These are phyloP conservation scores for Akanthomyces uredinophilus DNA, from an alignment of 2,329 filamentous ascomycete species.

Conservation along the genomic window DNA sequence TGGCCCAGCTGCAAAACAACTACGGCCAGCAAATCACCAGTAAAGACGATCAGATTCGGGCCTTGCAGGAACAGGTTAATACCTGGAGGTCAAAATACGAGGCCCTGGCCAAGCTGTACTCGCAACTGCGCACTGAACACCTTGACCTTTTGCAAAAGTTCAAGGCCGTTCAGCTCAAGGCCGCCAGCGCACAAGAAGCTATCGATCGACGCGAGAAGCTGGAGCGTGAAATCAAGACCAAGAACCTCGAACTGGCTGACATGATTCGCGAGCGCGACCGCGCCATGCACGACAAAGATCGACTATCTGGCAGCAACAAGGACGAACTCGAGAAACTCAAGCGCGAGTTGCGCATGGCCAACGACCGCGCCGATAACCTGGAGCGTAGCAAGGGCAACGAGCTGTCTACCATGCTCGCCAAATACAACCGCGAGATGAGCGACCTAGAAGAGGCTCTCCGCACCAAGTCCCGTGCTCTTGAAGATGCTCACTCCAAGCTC, in stretches of 20 bases:
- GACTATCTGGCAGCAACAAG: slow-evolving; percentile 76
- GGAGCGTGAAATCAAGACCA: slow-evolving; percentile 96
- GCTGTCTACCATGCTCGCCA: slow-evolving; percentile 86
- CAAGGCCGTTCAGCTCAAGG: slow-evolving; percentile 93
- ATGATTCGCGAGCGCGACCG: slow-evolving; percentile 97
- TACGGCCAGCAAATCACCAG: slow-evolving; percentile 79
- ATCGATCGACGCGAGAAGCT: slow-evolving; percentile 93
- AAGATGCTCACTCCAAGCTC: slow-evolving; percentile 73
- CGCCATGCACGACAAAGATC: slow-evolving; percentile 87
- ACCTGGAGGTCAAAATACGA: slow-evolving; percentile 98
- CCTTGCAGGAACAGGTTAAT: slow-evolving; percentile 94
- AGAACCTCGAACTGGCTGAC: slow-evolving; percentile 96
- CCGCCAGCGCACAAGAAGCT: slow-evolving; percentile 92
- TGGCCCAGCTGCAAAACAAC: slow-evolving; percentile 75
- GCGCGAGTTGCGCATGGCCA: slow-evolving; percentile 85
- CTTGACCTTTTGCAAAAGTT: slow-evolving; percentile 93
- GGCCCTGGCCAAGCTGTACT: slow-evolving; percentile 92
- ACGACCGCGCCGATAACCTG: slow-evolving; percentile 85
- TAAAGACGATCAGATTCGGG: slow-evolving; percentile 89
- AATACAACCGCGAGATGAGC: slow-evolving; percentile 95
- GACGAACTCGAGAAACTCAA: slow-evolving; percentile 94
- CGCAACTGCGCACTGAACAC: slow-evolving; percentile 90
- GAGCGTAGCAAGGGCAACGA: slow-evolving; percentile 93
- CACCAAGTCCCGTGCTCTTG: slow-evolving; percentile 81
- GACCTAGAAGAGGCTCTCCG: slow-evolving; percentile 90